Percentiles rank a stretch among this genome's conserved stretches.
Conservation (phyloP, 1,284 basidiomycete genomes). For the Austroboletus niveus region DNA sequence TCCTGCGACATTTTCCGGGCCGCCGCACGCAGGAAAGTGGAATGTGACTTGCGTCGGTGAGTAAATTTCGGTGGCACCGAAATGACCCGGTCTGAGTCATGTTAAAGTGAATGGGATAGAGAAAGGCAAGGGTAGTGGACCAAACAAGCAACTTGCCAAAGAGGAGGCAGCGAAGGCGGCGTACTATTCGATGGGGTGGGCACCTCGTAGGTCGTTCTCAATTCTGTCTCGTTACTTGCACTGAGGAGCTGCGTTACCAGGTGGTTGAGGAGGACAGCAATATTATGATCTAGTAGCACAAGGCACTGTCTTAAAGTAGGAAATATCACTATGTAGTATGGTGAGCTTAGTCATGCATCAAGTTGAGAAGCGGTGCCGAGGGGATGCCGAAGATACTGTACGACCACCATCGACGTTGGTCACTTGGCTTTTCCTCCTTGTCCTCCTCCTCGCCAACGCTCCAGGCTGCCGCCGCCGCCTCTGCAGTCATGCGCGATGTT, state of each 20-base stretch:
- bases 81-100: constrained; percentile 12
- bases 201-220: constrained; percentile 32
- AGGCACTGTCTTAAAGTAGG: constrained; percentile 21
- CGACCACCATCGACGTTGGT: constrained; percentile 18
- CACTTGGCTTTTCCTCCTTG: background rate
- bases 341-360: constrained; percentile 23
- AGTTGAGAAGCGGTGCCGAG: constrained; percentile 19
- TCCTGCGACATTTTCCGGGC: constrained; percentile 54
- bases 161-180: constrained; percentile 71
- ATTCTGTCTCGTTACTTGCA: background rate
- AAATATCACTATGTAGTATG: constrained; percentile 15
- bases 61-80: constrained; percentile 16
- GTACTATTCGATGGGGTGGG: constrained; percentile 72
- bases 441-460: constrained; percentile 1
- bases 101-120: constrained; percentile 63
- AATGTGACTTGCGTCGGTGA: constrained; percentile 59
- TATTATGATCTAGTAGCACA: background rate
- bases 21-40: constrained; percentile 66
- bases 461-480: constrained; percentile 1
- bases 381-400: constrained; percentile 27
- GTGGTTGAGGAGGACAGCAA: constrained; percentile 16
- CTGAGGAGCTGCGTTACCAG: constrained; percentile 15
- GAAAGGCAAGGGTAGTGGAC: constrained; percentile 59
- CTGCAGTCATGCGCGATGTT: constrained; percentile 30
- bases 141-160: constrained; percentile 69